Conservation (phyloP, 1,284 basidiomycete species). For the Ustilago crameri region DNA sequence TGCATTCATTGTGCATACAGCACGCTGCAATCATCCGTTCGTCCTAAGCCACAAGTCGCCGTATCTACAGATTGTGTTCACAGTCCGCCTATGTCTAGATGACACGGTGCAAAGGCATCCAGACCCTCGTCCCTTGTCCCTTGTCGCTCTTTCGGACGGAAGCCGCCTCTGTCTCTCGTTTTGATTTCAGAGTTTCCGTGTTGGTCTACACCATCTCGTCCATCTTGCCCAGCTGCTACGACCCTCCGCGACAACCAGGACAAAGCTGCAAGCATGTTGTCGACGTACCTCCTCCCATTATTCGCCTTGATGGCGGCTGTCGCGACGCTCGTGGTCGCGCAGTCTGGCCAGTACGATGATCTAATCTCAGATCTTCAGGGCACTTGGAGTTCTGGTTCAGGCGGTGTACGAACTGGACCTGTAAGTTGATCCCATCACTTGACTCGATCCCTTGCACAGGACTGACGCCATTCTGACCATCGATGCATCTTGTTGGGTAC, state of each 20-base stretch:
- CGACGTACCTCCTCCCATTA: not conserved
- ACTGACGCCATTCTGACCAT: not conserved
- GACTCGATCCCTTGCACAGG: not conserved
- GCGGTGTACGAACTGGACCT: constrained; percentile 56
- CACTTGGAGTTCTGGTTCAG: constrained; percentile 63
- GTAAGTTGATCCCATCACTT: constrained; percentile 23
- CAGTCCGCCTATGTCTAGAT: no score
- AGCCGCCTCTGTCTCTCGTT: no score
- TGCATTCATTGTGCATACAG: no score
- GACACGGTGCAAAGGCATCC: no score
- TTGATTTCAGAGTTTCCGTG: no score
- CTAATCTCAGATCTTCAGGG: constrained; percentile 28
- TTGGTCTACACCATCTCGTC: no score
- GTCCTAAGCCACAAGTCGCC: no score
- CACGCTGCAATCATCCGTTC: no score
- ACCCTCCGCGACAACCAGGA: not conserved
- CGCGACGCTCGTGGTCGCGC: constrained; percentile 8
- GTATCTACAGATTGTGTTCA: no score
- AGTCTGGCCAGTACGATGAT: constrained; percentile 16
- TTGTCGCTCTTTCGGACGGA: no score
- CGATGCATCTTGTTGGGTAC: not conserved
- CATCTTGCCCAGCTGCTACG: not conserved
- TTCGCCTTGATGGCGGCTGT: constrained; percentile 5
- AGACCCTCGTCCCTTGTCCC: no score
- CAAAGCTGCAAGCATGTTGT: not conserved